phyloP scores from a whole-genome alignment of 768 basidiomycete genomes.

The Phanerodontia chrysosporium region DNA sequence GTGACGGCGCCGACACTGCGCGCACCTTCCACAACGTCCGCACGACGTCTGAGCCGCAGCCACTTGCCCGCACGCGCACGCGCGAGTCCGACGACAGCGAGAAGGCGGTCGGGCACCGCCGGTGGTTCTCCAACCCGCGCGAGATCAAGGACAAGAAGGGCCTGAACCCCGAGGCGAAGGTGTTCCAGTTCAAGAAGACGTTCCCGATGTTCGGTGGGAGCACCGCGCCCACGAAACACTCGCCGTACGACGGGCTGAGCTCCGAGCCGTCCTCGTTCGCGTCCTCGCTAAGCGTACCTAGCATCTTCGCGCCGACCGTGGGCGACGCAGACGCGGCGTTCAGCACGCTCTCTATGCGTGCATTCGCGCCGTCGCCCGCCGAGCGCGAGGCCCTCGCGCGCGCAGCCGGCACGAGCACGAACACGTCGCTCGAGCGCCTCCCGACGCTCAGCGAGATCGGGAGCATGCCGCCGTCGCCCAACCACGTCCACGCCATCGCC shows the following conservation, averaged over 20 bases:
- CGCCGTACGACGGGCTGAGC: slow-evolving; percentile 12
- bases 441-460: slow-evolving; percentile 64
- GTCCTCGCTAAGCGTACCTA: slow-evolving; percentile 22
- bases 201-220: slow-evolving; percentile 22
- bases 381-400: slow-evolving; percentile 84
- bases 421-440: slow-evolving; percentile 71
- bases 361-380: slow-evolving; percentile 84
- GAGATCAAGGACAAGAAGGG: slow-evolving; percentile 56
- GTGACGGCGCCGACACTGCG: slow-evolving; percentile 21
- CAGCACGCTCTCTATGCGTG: slow-evolving; percentile 52
- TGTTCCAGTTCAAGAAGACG: slow-evolving; percentile 47
- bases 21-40: slow-evolving; percentile 17
- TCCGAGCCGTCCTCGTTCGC: slow-evolving; percentile 14
- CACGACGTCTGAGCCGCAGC: slow-evolving; percentile 19
- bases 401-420: slow-evolving; percentile 69
- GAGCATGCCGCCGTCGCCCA: slow-evolving; percentile 61
- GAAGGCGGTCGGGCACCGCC: slow-evolving; percentile 34
- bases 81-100: slow-evolving; percentile 18
- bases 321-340: slow-evolving; percentile 25
- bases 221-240: slow-evolving; percentile 14
- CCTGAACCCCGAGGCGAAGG: slow-evolving; percentile 84
- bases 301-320: slow-evolving; percentile 15
- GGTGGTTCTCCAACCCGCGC: slow-evolving; percentile 43
- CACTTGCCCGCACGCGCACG: slow-evolving; percentile 14
- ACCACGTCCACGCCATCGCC: slow-evolving; percentile 40